Evolutionary conservation across 129 eudicot genomes (phyloP), one percentile per base, ranked within the genome.

Genomic region (Centrapalus pauciflorus): DNA sequence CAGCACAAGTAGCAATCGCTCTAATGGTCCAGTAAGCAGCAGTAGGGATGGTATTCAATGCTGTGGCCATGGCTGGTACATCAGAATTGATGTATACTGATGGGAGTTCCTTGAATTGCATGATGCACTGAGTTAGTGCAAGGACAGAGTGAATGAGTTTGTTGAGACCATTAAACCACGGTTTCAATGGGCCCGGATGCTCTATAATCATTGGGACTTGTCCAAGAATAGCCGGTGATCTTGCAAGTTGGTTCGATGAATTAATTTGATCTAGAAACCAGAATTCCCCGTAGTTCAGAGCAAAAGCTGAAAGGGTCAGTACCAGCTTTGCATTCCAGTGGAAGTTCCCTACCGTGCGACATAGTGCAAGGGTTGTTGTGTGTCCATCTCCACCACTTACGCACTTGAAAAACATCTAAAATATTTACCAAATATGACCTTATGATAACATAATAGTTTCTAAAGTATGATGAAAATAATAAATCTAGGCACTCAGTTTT

Each of bases 271-370:
- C 91, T 26, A 92, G 79, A 20, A 92, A 91, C 96, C 98, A 88
- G 64, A 89, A 94, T 55, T 94, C 99, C 8, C 99, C 96, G 20
- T 86, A 89, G 70, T 67, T 71, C 46, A 84, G 58, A 12, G 99
- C 85, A 75, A 94, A 89, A 29, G 99, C 99, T 9, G 99, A 81
- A 7, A 94, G 74, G 46, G 87, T 49, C 21, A 94, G 71, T 25
- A 78, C 95, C 48, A 82, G 83, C 70, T 94, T 94, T 1, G 99
- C 95, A 3, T 86, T 95, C 99, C 99, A 94, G 24, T 93, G 78
- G 72, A 66, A 94, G 78, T 55, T 74, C 5, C 84, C 46, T n/a
- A 92, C 76, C 16, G 76, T 32, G 35, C 71, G 77, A 25, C 88
- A 76, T 28, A 94, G 78, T 6, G 84, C 58, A 51, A 89, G 66